phyloP scores from a whole-genome alignment of 2,329 filamentous ascomycete genomes.

The Talaromyces verruculosus region DNA sequence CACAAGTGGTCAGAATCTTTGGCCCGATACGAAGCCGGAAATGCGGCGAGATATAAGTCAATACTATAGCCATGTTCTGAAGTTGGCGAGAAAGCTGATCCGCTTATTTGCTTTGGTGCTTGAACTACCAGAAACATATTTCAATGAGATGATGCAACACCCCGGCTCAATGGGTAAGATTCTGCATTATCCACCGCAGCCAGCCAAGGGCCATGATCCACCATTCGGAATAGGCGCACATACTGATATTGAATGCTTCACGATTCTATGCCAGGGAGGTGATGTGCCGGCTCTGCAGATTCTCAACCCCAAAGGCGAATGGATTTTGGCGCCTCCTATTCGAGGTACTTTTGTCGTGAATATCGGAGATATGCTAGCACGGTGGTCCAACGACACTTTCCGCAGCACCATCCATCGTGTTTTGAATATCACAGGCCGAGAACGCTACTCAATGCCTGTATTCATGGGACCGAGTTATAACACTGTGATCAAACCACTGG shows the following conservation, averaged over 20 bases:
- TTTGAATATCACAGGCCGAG: constrained; percentile 16
- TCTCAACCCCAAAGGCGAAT: constrained; percentile 24
- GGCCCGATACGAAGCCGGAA: constrained; percentile 17
- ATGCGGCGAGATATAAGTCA: constrained; percentile 19
- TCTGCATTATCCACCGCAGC: constrained; percentile 24
- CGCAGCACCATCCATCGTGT: constrained; percentile 19
- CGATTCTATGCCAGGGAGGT: constrained; percentile 23
- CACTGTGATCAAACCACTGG: constrained; percentile 16
- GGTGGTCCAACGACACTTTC: constrained; percentile 34
- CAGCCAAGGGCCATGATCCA: background rate
- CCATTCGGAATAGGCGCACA: constrained; percentile 24
- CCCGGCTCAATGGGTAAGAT: constrained; percentile 22
- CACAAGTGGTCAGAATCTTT: constrained; percentile 17
- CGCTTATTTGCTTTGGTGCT: constrained; percentile 23
- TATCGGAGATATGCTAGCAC: constrained; percentile 21
- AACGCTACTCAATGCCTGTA: constrained; percentile 15
- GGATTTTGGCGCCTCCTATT: constrained; percentile 24
- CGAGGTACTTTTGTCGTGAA: constrained; percentile 24
- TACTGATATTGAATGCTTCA: constrained; percentile 25
- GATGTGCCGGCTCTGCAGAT: constrained; percentile 37
- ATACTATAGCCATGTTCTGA: constrained; percentile 26
- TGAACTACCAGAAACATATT: constrained; percentile 22
- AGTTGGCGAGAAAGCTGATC: constrained; percentile 25
- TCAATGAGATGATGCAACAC: constrained; percentile 34
- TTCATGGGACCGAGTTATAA: constrained; percentile 19